phyloP scores from a whole-genome alignment of 345 rosid genomes.

The Anacardium occidentale region DNA sequence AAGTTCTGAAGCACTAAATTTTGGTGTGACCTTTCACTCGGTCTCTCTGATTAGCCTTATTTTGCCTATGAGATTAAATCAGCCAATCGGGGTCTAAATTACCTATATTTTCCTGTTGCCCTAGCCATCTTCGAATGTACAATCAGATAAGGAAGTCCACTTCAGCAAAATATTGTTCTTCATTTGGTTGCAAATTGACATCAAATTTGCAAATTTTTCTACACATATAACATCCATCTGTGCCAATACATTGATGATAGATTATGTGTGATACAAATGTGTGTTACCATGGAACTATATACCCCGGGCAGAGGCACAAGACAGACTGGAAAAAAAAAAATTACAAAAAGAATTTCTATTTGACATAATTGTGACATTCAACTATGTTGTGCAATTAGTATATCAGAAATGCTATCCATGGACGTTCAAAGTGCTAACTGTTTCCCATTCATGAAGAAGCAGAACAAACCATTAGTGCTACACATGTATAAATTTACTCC shows the following conservation, averaged over 20 bases:
- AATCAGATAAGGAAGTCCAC: not conserved
- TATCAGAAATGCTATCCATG: slow-evolving; percentile 11
- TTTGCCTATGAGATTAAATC: not conserved
- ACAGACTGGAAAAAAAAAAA: not conserved
- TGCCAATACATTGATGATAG: slow-evolving; percentile 15
- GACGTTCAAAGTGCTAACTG: slow-evolving; percentile 14
- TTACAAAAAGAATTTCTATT: not conserved
- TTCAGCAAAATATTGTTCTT: too few species aligned
- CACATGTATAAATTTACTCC: not conserved
- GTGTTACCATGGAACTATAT: slow-evolving; percentile 3
- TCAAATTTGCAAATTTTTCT: not conserved
- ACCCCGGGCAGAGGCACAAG: not conserved
- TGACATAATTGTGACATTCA: slow-evolving; percentile 14
- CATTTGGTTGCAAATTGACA: not conserved
- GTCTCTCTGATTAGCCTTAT: too few species aligned
- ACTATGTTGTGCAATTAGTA: slow-evolving; percentile 2
- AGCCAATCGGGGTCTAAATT: not conserved
- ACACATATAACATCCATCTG: slow-evolving; percentile 13
- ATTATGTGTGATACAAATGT: slow-evolving; percentile 14
- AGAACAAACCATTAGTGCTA: not conserved
- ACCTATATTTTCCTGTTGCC: too few species aligned
- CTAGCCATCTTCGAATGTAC: not conserved
- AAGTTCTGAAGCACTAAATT: too few species aligned
- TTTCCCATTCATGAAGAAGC: slow-evolving; percentile 11
- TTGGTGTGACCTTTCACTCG: too few species aligned